phyloP scores from a whole-genome alignment of 2,329 filamentous ascomycete genomes.

The Fusarium ambrosium region DNA sequence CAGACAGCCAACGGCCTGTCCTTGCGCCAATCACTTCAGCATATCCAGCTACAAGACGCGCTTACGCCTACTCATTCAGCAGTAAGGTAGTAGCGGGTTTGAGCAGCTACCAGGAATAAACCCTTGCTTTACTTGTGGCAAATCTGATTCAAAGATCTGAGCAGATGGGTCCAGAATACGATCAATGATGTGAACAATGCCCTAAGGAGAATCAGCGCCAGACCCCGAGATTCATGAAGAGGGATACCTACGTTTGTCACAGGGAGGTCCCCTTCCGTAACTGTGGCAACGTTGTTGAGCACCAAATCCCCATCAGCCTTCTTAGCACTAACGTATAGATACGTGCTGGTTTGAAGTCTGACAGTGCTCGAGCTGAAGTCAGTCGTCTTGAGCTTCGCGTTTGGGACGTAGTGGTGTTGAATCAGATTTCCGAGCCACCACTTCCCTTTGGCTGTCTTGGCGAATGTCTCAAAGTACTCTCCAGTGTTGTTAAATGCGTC shows the following conservation, averaged over 20 bases:
- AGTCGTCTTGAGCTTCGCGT: background rate
- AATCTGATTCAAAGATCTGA: background rate
- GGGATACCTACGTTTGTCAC: background rate
- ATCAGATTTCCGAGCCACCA: conserved; percentile 6
- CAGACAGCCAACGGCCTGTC: background rate
- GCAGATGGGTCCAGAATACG: background rate
- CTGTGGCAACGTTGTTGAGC: background rate
- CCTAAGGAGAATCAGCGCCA: background rate
- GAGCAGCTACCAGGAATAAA: conserved; percentile 3
- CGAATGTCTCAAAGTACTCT: background rate
- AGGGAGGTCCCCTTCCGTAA: background rate
- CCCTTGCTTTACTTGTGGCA: background rate
- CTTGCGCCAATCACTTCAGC: background rate
- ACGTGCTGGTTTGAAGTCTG: background rate
- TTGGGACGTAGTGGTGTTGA: conserved; percentile 2
- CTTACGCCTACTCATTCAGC: background rate
- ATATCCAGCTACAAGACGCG: background rate
- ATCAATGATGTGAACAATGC: background rate
- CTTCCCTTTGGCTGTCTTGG: background rate
- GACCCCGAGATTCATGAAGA: too few relatives aligned
- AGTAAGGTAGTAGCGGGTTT: conserved; percentile 1
- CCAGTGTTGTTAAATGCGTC: background rate
- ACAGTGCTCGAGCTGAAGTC: background rate
- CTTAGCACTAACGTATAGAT: background rate
- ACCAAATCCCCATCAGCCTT: background rate